A percentile compares a stretch with the other conserved stretches of the same genome.
Evolutionary conservation across 192 early-diverging fungal genomes (phyloP).

Genomic region (Jimgerdemannia flammicorona): DNA sequence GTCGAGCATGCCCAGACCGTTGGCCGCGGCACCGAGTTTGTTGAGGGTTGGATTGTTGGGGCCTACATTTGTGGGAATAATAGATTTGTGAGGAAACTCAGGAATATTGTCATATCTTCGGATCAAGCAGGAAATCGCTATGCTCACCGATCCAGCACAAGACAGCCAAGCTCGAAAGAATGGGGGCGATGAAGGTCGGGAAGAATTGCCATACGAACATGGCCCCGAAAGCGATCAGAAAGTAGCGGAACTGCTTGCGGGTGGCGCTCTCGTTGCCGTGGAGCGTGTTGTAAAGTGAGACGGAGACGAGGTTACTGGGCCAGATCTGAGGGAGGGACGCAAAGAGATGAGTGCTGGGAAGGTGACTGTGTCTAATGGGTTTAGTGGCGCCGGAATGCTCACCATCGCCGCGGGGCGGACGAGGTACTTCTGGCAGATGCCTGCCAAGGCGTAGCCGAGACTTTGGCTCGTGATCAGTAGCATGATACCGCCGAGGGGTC

Average conservation of each 20-base stretch:
- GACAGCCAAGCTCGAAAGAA: slow-evolving; percentile 59
- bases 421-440: slow-evolving; percentile 34
- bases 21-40: slow-evolving; percentile 49
- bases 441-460: slow-evolving; percentile 44
- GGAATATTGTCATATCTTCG: slow-evolving; percentile 16
- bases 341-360: background rate
- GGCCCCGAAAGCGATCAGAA: slow-evolving; percentile 32
- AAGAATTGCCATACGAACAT: slow-evolving; percentile 56
- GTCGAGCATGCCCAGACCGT: slow-evolving; percentile 66
- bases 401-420: slow-evolving; percentile 44
- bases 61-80: background rate
- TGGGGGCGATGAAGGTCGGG: slow-evolving; percentile 65
- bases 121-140: background rate
- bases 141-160: slow-evolving; percentile 41
- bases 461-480: slow-evolving; percentile 65
- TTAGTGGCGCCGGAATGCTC: background rate
- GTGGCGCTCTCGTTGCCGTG: slow-evolving; percentile 26
- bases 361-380: background rate
- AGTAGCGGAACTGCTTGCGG: slow-evolving; percentile 32
- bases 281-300: slow-evolving; percentile 43
- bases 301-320: slow-evolving; percentile 52
- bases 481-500: slow-evolving; percentile 56
- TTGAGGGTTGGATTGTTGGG: slow-evolving; percentile 1
- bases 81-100: slow-evolving; percentile 43
- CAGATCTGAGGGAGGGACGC: background rate